A percentile compares a stretch with the other conserved stretches of the same genome.
Conservation (phyloP, 2,329 filamentous ascomycete genomes). For the Sporothrix globosa region DNA sequence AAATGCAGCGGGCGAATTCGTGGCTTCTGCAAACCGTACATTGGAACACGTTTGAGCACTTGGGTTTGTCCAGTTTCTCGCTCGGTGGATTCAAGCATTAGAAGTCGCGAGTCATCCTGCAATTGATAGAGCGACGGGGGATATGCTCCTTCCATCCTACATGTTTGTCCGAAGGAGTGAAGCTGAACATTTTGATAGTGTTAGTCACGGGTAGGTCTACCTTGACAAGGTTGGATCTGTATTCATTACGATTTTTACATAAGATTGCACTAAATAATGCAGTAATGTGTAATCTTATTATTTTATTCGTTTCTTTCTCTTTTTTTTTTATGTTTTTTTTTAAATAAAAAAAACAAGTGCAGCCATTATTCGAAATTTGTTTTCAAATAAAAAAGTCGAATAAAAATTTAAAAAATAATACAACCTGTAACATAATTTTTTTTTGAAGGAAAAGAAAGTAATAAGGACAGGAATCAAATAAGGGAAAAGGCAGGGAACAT, state of each 20-base stretch:
- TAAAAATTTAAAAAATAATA: background rate
- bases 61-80: background rate
- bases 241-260: too few species aligned
- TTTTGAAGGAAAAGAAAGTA: too few species aligned
- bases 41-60: background rate
- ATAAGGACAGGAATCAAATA: too few species aligned
- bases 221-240: too few species aligned
- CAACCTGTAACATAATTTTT: too few species aligned
- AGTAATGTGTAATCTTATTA: too few species aligned
- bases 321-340: background rate
- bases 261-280: too few species aligned
- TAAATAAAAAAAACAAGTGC: too few species aligned
- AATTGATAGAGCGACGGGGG: background rate
- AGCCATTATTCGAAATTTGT: too few species aligned
- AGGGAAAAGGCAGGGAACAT: too few species aligned
- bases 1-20: too few species aligned
- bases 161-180: background rate
- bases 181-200: background rate
- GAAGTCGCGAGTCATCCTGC: background rate
- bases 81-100: background rate
- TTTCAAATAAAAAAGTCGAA: background rate
- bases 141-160: background rate
- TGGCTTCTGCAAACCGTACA: background rate
- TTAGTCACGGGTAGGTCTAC: background rate
- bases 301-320: background rate